Evolutionary conservation across 2,329 filamentous ascomycete genomes (phyloP).

Genomic region (Venturiaceae sp.): DNA sequence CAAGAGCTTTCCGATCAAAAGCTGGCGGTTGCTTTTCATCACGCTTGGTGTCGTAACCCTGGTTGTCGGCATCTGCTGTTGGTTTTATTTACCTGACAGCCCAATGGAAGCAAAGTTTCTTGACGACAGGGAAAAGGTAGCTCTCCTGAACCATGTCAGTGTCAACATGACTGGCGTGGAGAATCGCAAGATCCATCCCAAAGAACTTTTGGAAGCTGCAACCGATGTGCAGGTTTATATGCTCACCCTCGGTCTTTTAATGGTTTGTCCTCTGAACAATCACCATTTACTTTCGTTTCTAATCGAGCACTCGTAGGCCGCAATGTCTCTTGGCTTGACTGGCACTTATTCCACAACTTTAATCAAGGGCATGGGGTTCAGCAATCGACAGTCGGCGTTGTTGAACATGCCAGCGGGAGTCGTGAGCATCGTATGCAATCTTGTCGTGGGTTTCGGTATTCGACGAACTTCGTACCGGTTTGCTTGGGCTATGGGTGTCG

Average conservation of each 20-base stretch:
- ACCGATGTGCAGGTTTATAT: not conserved
- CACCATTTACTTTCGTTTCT: not conserved
- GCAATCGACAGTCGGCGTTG: conserved; percentile 35
- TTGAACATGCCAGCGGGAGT: conserved; percentile 46
- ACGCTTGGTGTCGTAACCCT: conserved; percentile 34
- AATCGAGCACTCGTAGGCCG: not conserved
- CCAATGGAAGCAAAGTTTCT: conserved; percentile 18
- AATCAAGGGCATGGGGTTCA: conserved; percentile 39
- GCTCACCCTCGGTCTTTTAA: not conserved
- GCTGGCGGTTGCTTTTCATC: conserved; percentile 45
- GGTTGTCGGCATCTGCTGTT: conserved; percentile 21
- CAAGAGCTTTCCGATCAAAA: conserved; percentile 10
- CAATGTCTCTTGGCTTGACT: conserved; percentile 1
- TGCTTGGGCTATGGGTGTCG: conserved; percentile 34
- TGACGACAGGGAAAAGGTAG: conserved; percentile 16
- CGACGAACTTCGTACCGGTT: conserved; percentile 38
- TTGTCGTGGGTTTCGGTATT: conserved; percentile 38
- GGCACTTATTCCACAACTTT: conserved; percentile 44
- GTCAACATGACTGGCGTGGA: conserved; percentile 50
- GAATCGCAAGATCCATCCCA: conserved; percentile 17
- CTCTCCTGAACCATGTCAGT: conserved; percentile 38
- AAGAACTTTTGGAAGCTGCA: not conserved
- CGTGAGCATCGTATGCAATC: conserved; percentile 42
- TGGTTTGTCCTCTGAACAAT: not conserved
- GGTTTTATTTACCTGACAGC: conserved; percentile 20